Evolutionary conservation across 2,329 filamentous ascomycete genomes (phyloP), one percentile per base, ranked within the genome.

Genomic region (Beauveria medogensis): DNA sequence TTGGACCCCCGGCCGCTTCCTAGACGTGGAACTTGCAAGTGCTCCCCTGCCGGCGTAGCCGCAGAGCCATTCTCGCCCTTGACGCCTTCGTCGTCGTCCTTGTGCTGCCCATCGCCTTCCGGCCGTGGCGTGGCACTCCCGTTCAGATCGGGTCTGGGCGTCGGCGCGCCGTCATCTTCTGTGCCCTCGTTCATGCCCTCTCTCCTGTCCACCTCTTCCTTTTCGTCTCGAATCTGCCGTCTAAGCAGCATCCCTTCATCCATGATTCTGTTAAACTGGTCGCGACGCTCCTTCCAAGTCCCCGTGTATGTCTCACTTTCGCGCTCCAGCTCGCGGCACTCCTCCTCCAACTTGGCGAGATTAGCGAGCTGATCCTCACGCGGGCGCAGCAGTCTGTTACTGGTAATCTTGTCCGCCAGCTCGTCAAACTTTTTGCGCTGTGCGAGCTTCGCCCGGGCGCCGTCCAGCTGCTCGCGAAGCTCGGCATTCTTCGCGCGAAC

Each of bases 161-260:
- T 84, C 50, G 78, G 75, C 12, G 78, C 81, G 2, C 73, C 75
- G 16, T 81, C 80, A 34, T 86, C 85, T 66, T 87, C 87, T 18
- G 79, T 83, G 53, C 85, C 87, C 65, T 85, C 86, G 61, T 85
- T 83, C 85, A 91, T 91, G 34, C 91, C 91, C 73, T 95, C 91
- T 59, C 91, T 83, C 47, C 91, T 81, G 74, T 96, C 92, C 0
- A 94, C 90, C 74, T 96, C 92, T 72, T 96, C 92, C 76, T 96
- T 96, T 79, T 97, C 93, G 69, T 96, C 92, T 63, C 92, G 86
- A 69, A 97, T 96, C 72, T 95, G 81, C 54, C 90, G 82, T 62
- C 92, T 80, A 72, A 97, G 81, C 65, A 90, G 82, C 83, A 90
- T 89, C n/a, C 91, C 91, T 77, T 97, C 93, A 63, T 92, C 90